Evolutionary conservation across 768 basidiomycete genomes (phyloP).

Genomic region (Tricholoma bakamatsutake): DNA sequence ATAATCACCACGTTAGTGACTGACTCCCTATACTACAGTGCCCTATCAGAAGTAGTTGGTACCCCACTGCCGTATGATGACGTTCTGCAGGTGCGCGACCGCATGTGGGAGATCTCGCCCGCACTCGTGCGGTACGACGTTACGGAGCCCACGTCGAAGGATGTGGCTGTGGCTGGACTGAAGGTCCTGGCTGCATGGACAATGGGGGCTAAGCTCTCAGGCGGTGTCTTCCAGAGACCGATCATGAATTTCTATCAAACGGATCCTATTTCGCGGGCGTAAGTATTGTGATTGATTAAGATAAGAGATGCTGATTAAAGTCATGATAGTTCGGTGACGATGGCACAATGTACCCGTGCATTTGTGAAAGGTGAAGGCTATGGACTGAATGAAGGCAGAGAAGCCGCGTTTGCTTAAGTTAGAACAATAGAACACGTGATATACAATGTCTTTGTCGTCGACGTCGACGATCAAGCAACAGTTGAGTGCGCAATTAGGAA

Average conservation of each 20-base stretch:
- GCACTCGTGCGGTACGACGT: conserved; percentile 81
- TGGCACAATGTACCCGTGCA: conserved; percentile 89
- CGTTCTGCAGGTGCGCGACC: conserved; percentile 73
- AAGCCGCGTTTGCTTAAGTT: conserved; percentile 34
- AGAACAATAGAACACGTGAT: background rate
- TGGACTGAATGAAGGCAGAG: conserved; percentile 47
- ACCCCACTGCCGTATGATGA: conserved; percentile 85
- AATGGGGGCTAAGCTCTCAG: conserved; percentile 48
- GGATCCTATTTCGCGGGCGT: conserved; percentile 92
- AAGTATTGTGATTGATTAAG: conserved; percentile 29
- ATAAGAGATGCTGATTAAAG: conserved; percentile 1
- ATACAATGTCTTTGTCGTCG: background rate
- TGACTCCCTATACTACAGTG: conserved; percentile 37
- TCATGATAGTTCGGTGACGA: conserved; percentile 73
- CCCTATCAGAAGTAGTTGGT: conserved; percentile 84
- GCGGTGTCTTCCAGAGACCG: conserved; percentile 65
- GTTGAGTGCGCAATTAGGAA: background rate
- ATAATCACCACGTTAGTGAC: background rate
- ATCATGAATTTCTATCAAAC: conserved; percentile 95
- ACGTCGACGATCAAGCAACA: conserved; percentile 6
- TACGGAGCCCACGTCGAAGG: conserved; percentile 69
- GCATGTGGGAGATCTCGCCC: conserved; percentile 97
- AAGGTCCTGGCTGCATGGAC: conserved; percentile 48
- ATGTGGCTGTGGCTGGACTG: conserved; percentile 68
- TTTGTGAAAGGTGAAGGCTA: conserved; percentile 75